phyloP scores from a whole-genome alignment of 75 land plant species.

The Pinus tabuliformis region DNA sequence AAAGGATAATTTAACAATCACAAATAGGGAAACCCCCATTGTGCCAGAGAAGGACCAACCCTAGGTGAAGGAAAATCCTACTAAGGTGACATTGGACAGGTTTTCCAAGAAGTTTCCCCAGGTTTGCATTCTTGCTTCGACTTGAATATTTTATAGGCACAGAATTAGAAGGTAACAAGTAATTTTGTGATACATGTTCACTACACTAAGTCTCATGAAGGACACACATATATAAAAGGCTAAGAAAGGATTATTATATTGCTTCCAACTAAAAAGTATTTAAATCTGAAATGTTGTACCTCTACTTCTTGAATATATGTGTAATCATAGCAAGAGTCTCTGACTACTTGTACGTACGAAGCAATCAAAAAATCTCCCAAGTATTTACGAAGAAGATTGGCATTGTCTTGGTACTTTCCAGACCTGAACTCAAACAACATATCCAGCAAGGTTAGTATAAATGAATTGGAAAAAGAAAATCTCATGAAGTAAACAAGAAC shows the following conservation, averaged over 20 bases:
- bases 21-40: too few species aligned
- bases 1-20: too few species aligned
- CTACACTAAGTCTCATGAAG: too few species aligned
- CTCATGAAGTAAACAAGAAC: neutral
- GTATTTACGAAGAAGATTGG: conserved; percentile 84
- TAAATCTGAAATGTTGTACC: conserved; percentile 31
- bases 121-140: too few species aligned
- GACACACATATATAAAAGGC: neutral
- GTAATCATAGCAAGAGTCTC: conserved; percentile 56
- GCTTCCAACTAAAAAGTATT: neutral
- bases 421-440: conserved; percentile 30
- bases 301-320: conserved; percentile 74
- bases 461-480: conserved; percentile 8
- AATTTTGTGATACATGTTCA: too few species aligned
- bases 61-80: too few species aligned
- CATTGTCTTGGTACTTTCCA: conserved; percentile 57
- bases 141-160: too few species aligned
- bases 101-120: too few species aligned
- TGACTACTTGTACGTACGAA: conserved; percentile 57
- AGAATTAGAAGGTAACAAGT: too few species aligned
- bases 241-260: neutral
- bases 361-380: conserved; percentile 87
- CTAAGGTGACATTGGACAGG: too few species aligned
- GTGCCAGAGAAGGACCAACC: too few species aligned
- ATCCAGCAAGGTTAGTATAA: conserved; percentile 3